Evolutionary conservation across 345 rosid genomes (phyloP).

Genomic region (Conringia planisiliqua): DNA sequence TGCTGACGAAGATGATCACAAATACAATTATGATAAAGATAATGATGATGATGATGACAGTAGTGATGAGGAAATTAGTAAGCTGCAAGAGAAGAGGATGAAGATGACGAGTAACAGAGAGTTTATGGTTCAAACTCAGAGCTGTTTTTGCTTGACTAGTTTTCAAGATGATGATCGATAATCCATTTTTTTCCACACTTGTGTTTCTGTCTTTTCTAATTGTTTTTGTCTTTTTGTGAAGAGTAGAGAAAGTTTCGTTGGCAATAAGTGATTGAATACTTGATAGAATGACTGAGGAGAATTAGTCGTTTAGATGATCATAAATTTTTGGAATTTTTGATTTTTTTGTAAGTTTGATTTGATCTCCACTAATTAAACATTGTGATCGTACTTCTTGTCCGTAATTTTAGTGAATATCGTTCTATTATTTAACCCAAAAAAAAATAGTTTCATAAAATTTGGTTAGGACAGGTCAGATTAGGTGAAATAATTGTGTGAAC

Average conservation of each 20-base stretch:
- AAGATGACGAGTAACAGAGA: slow-evolving; percentile 19
- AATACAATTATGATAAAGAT: not conserved
- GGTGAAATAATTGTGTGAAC: not conserved
- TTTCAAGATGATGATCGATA: slow-evolving; percentile 14
- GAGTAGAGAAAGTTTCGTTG: not conserved
- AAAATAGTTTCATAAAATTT: not conserved
- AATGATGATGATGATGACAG: not conserved
- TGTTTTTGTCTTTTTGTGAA: too few species aligned
- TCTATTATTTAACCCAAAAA: not conserved
- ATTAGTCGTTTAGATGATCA: not conserved
- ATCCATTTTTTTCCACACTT: not conserved
- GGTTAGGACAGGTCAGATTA: not conserved
- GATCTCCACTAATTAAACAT: not conserved
- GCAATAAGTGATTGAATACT: not conserved
- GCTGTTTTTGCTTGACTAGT: slow-evolving; percentile 22
- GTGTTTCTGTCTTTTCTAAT: too few species aligned
- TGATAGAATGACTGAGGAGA: not conserved
- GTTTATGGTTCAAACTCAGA: slow-evolving; percentile 13
- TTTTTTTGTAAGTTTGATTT: not conserved
- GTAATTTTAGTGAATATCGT: not conserved
- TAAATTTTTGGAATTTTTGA: not conserved
- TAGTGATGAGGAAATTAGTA: slow-evolving; percentile 20
- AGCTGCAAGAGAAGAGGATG: slow-evolving; percentile 25
- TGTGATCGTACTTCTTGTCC: not conserved
- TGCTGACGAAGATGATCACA: slow-evolving; percentile 32